Evolutionary conservation across 176 grass and related monocot genomes (phyloP).

Genomic region (Oryza australiensis): DNA sequence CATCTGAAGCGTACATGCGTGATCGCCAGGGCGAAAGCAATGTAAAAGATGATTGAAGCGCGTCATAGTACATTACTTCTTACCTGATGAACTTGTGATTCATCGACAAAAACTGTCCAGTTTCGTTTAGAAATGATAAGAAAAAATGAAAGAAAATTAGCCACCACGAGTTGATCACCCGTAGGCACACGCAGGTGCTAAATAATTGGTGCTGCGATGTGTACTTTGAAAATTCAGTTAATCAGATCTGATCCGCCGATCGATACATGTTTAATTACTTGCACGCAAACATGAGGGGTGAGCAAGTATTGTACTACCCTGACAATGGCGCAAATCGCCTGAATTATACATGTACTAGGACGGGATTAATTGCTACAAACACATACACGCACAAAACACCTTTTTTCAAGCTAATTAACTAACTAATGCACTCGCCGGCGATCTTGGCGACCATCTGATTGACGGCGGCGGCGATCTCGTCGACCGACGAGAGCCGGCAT

Average conservation of each 20-base stretch:
- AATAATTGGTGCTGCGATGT: constrained; percentile 30
- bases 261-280: constrained; percentile 39
- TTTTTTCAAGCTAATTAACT: not conserved
- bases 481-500: constrained; percentile 61
- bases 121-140: not conserved
- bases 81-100: not conserved
- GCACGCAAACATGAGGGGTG: constrained; percentile 44
- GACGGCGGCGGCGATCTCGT: constrained; percentile 74
- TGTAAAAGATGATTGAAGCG: constrained; percentile 1
- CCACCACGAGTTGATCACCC: constrained; percentile 12
- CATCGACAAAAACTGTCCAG: not conserved
- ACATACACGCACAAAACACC: not conserved
- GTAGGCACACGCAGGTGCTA: constrained; percentile 16
- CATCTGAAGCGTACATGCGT: not conserved
- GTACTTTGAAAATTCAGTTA: not conserved
- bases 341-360: constrained; percentile 21
- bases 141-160: not conserved
- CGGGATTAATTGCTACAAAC: constrained; percentile 21
- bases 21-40: constrained; percentile 1
- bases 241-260: constrained; percentile 27
- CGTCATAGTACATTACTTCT: not conserved
- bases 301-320: not conserved
- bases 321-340: constrained; percentile 26
- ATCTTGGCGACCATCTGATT: constrained; percentile 55
- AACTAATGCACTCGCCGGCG: constrained; percentile 32